Evolutionary conservation across 2,329 filamentous ascomycete genomes (phyloP).

Genomic region (Sclerotinia subarctica): DNA sequence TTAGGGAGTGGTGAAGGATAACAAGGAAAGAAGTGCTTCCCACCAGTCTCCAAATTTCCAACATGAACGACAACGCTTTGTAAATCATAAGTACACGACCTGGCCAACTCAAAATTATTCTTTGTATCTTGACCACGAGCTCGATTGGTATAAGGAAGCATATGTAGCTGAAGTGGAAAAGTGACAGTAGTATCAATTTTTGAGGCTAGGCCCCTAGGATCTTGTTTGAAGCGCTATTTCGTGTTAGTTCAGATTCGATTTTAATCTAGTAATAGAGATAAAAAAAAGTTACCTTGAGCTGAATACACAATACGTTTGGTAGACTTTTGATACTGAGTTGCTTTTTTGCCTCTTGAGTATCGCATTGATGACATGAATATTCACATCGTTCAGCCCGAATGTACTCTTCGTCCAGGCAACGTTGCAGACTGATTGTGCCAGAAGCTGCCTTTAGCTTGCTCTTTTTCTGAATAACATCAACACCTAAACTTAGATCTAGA

Average conservation of each 20-base stretch:
- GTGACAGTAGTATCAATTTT: slow-evolving; percentile 86
- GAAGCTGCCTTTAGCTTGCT: slow-evolving; percentile 43
- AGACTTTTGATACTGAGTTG: slow-evolving; percentile 80
- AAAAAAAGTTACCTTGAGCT: slow-evolving; percentile 67
- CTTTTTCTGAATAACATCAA: slow-evolving; percentile 73
- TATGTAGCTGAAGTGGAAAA: slow-evolving; percentile 83
- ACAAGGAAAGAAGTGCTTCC: slow-evolving; percentile 17
- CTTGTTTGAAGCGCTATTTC: slow-evolving; percentile 68
- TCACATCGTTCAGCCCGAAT: slow-evolving; percentile 83
- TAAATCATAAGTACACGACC: slow-evolving; percentile 78
- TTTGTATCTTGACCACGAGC: slow-evolving; percentile 51
- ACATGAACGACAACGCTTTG: slow-evolving; percentile 90
- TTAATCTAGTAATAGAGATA: not conserved
- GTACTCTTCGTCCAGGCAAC: slow-evolving; percentile 82
- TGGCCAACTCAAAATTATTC: slow-evolving; percentile 53
- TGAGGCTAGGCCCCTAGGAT: slow-evolving; percentile 65
- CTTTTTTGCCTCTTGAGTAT: slow-evolving; percentile 75
- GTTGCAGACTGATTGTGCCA: slow-evolving; percentile 57
- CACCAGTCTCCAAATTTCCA: slow-evolving; percentile 80
- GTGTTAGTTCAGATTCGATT: slow-evolving; percentile 19
- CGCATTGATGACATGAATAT: slow-evolving; percentile 81
- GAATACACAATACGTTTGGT: slow-evolving; percentile 86
- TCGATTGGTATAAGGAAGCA: slow-evolving; percentile 82
- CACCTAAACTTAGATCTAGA: slow-evolving; percentile 81
- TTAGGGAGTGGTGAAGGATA: not conserved